Conservation (phyloP, 495 filamentous ascomycete species). For the Neurospora intermedia region DNA sequence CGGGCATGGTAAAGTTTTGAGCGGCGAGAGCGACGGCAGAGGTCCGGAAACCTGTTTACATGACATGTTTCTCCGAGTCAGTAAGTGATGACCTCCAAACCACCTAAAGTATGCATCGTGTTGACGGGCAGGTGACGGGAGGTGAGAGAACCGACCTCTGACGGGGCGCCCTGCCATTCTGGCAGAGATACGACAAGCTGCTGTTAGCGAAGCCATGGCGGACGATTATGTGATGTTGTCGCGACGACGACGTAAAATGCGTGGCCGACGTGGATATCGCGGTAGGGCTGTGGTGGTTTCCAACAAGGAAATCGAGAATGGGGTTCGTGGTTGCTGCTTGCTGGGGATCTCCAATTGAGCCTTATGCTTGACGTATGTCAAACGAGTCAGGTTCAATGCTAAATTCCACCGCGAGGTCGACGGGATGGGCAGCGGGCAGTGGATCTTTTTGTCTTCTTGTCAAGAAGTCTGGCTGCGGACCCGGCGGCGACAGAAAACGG, state of each 20-base stretch:
- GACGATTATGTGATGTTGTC: slow-evolving; percentile 1
- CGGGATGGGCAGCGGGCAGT: neutral
- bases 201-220: slow-evolving; percentile 43
- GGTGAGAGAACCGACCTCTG: slow-evolving; percentile 33
- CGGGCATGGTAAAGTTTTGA: slow-evolving; percentile 75
- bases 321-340: neutral
- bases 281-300: neutral
- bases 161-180: slow-evolving; percentile 34
- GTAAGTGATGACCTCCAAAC: neutral
- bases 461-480: neutral
- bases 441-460: neutral
- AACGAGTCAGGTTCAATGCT: neutral
- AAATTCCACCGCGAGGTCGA: neutral
- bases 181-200: slow-evolving; percentile 38
- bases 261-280: neutral
- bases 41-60: slow-evolving; percentile 47
- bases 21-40: slow-evolving; percentile 50
- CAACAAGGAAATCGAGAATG: neutral
- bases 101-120: neutral
- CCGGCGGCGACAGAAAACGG: neutral
- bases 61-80: neutral
- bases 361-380: neutral
- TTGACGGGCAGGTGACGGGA: slow-evolving; percentile 2
- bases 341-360: neutral
- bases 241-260: neutral